A percentile compares a stretch with the other conserved stretches of the same genome.
Conservation (phyloP, 2,329 filamentous ascomycete species). For the Mariannaea elegans region DNA sequence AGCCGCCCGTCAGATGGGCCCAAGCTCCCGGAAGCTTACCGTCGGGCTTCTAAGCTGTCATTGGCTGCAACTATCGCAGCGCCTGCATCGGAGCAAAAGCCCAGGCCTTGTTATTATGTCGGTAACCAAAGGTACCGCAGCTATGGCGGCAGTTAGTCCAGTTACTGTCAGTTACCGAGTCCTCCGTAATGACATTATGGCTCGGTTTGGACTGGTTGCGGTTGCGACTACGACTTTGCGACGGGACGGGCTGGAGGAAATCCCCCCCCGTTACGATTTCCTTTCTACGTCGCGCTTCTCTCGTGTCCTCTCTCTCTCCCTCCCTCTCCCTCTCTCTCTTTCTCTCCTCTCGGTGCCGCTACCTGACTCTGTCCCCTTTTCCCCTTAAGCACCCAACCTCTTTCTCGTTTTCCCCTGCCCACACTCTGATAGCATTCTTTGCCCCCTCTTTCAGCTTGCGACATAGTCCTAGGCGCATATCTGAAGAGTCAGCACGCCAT, state of each 20-base stretch:
- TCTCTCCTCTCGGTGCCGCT: constrained; percentile 1
- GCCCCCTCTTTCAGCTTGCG: constrained; percentile 12
- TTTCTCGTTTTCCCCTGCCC: not conserved
- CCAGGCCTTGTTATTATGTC: not conserved
- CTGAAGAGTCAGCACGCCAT: constrained; percentile 20
- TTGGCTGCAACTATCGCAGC: constrained; percentile 33
- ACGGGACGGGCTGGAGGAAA: constrained; percentile 18
- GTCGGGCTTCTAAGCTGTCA: constrained; percentile 24
- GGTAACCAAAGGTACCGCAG: not conserved
- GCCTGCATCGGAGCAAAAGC: constrained; percentile 3
- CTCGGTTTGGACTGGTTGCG: not conserved
- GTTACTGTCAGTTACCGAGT: not conserved
- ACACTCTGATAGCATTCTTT: constrained; percentile 10
- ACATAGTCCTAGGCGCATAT: constrained; percentile 18
- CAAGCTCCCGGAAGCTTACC: constrained; percentile 44
- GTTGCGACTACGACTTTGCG: constrained; percentile 37
- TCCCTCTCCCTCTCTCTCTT: constrained; percentile 15
- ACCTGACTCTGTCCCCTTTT: constrained; percentile 9
- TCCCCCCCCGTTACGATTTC: constrained; percentile 19
- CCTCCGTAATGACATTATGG: too few species aligned
- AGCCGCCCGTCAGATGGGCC: constrained; percentile 38
- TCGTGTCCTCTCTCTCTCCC: constrained; percentile 1
- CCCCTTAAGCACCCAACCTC: constrained; percentile 33
- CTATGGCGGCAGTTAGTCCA: not conserved
- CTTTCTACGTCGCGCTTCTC: constrained; percentile 7